Evolutionary conservation across 1,284 basidiomycete genomes (phyloP).

Genomic region (Fistulinella cinereoalba): DNA sequence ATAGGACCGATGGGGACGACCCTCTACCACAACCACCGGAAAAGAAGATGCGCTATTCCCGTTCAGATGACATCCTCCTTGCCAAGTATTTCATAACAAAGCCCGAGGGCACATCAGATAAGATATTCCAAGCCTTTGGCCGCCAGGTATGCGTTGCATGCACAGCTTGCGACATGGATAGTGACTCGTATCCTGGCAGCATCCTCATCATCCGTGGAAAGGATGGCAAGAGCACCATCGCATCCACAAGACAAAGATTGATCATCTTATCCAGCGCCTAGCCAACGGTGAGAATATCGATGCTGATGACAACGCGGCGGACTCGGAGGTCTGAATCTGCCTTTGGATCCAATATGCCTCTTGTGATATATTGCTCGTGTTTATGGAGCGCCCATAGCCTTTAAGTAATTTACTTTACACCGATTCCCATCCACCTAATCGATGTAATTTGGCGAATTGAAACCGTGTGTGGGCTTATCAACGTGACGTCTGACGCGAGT

Average conservation of each 20-base stretch:
- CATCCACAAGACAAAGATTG: constrained; percentile 80
- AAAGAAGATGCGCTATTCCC: constrained; percentile 81
- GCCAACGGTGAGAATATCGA: constrained; percentile 56
- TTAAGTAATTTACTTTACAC: constrained; percentile 11
- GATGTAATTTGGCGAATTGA: constrained; percentile 1
- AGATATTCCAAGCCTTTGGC: constrained; percentile 74
- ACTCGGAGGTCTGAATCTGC: constrained; percentile 27
- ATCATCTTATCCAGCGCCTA: constrained; percentile 65
- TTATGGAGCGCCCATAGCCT: not conserved
- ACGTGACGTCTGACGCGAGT: not conserved
- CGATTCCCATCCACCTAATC: constrained; percentile 4
- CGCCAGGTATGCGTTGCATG: constrained; percentile 46
- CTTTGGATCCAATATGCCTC: not conserved
- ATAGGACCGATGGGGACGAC: constrained; percentile 58
- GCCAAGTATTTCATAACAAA: constrained; percentile 67
- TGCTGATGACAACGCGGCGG: constrained; percentile 26
- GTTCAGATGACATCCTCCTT: constrained; percentile 69
- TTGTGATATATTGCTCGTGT: constrained; percentile 1
- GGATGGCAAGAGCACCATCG: constrained; percentile 86
- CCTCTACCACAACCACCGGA: constrained; percentile 71
- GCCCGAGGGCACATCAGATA: constrained; percentile 75
- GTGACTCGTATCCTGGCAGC: constrained; percentile 38
- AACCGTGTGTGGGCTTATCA: no score
- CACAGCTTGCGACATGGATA: not conserved
- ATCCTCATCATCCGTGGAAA: constrained; percentile 85